phyloP scores from a whole-genome alignment of 2,329 filamentous ascomycete genomes.

The Penicillium sp. region DNA sequence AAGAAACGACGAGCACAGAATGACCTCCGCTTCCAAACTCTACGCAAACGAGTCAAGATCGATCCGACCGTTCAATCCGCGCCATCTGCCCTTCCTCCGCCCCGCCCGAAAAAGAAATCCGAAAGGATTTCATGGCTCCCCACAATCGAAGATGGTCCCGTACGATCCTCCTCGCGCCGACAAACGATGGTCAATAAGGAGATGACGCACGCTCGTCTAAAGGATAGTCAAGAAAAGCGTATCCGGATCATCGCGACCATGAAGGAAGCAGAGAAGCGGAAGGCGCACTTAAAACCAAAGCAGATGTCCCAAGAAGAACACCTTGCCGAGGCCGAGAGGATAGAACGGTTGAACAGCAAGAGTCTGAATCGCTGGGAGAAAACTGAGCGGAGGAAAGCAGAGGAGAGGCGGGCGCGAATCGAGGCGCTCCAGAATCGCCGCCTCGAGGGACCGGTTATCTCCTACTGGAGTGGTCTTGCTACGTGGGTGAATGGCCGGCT shows the following conservation, averaged over 20 bases:
- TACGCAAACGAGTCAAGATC: slow-evolving; percentile 76
- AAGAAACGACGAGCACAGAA: slow-evolving; percentile 84
- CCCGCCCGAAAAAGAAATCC: slow-evolving; percentile 68
- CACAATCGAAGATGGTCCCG: slow-evolving; percentile 64
- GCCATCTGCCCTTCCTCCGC: slow-evolving; percentile 45
- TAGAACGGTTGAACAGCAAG: slow-evolving; percentile 86
- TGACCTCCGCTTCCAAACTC: slow-evolving; percentile 61
- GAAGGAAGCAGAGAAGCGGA: slow-evolving; percentile 63
- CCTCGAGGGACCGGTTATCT: slow-evolving; percentile 85
- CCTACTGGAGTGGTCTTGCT: slow-evolving; percentile 90
- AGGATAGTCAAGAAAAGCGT: slow-evolving; percentile 54
- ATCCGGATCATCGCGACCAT: slow-evolving; percentile 58
- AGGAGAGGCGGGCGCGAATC: slow-evolving; percentile 79
- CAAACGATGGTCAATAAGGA: slow-evolving; percentile 70
- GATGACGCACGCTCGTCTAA: slow-evolving; percentile 53
- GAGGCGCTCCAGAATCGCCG: slow-evolving; percentile 86
- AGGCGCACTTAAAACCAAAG: slow-evolving; percentile 75
- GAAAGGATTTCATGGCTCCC: slow-evolving; percentile 73
- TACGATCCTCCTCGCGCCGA: slow-evolving; percentile 64
- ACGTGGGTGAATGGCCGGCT: slow-evolving; percentile 78
- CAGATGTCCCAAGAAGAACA: slow-evolving; percentile 86
- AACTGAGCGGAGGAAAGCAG: slow-evolving; percentile 84
- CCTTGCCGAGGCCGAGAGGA: slow-evolving; percentile 76
- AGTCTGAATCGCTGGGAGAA: slow-evolving; percentile 93
- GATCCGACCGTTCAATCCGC: slow-evolving; percentile 54